Evolutionary conservation across 2,329 filamentous ascomycete genomes (phyloP), one percentile per base, ranked within the genome.

Genomic region (Colletotrichum coccodes): DNA sequence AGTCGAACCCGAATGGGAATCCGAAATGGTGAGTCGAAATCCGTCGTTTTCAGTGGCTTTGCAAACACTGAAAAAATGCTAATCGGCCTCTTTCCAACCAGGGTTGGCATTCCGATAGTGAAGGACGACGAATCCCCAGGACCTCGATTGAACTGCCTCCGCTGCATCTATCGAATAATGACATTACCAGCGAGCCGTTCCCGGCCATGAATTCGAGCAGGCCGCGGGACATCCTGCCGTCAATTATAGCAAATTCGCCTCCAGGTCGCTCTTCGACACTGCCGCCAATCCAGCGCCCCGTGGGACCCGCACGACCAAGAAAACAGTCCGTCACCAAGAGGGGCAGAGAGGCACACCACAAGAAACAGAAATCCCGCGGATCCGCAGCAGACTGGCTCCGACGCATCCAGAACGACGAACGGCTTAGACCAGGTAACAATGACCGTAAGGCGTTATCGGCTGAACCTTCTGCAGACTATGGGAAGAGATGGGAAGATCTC

Each of bases 401-500:
- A 34, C 82, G 86, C 49, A 85, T 89, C 26, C 87, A 89, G 71
- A 88, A 89, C 71, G 86, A 89, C 52, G 86, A 89, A 64, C 88
- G 92, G 71, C 85, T 94, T 72, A 91, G 92, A 71, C 84, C 85
- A 14, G 84, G 84, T 76, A 88, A 91, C 66, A 90, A 91, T 74
- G 90, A 94, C 75, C 89, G 93, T 71, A 97, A 97, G 81, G 93
- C 94, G 64, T 88, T 93, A 73, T 97, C 94, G 18, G 93, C 93
- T 47, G 95, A 98, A 80, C 94, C 95, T 28, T 89, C 91, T 64
- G 90, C 89, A 23, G 91, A 92, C 68, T 92, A 93, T 81, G 94
- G 94, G 72, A 97, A 96, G 82, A 88, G 95, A 75, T 98, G 95
- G 96, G 94, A 97, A 80, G 95, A 98, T 79, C 86, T 98, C 70